Evolutionary conservation across 371 early-diverging fungal genomes (phyloP).

Genomic region (Basidiobolus meristosporus): DNA sequence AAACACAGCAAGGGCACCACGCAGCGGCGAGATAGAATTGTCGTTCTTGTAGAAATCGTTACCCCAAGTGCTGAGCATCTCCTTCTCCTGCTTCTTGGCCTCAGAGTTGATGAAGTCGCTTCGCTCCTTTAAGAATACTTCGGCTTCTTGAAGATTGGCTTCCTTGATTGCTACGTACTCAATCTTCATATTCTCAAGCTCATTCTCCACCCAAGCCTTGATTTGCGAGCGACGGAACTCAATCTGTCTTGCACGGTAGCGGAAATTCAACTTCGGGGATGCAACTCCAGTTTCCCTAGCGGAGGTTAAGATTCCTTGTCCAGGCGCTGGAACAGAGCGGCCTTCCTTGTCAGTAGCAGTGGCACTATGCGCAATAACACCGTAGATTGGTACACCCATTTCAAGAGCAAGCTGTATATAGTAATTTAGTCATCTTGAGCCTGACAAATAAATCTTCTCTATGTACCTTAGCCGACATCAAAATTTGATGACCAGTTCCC

Average conservation of each 20-base stretch:
- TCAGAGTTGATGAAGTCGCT: slow-evolving; percentile 70
- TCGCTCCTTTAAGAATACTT: slow-evolving; percentile 52
- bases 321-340: slow-evolving; percentile 88
- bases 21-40: slow-evolving; percentile 69
- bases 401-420: slow-evolving; percentile 49
- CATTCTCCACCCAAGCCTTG: slow-evolving; percentile 68
- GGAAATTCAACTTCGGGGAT: slow-evolving; percentile 67
- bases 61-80: slow-evolving; percentile 62
- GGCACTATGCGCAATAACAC: slow-evolving; percentile 78
- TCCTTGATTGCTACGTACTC: slow-evolving; percentile 49
- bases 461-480: slow-evolving; percentile 59
- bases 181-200: slow-evolving; percentile 47
- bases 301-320: slow-evolving; percentile 88
- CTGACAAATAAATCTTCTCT: too few relatives aligned
- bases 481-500: slow-evolving; percentile 77
- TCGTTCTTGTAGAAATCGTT: slow-evolving; percentile 78
- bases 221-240: slow-evolving; percentile 61
- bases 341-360: slow-evolving; percentile 95
- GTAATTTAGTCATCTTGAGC: too few relatives aligned
- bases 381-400: slow-evolving; percentile 91
- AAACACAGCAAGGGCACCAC: slow-evolving; percentile 79
- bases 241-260: slow-evolving; percentile 80
- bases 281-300: slow-evolving; percentile 62
- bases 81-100: slow-evolving; percentile 67
- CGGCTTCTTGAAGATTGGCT: slow-evolving; percentile 24